phyloP scores from a whole-genome alignment of 164 flowering plant species.

The Protea cynaroides region DNA sequence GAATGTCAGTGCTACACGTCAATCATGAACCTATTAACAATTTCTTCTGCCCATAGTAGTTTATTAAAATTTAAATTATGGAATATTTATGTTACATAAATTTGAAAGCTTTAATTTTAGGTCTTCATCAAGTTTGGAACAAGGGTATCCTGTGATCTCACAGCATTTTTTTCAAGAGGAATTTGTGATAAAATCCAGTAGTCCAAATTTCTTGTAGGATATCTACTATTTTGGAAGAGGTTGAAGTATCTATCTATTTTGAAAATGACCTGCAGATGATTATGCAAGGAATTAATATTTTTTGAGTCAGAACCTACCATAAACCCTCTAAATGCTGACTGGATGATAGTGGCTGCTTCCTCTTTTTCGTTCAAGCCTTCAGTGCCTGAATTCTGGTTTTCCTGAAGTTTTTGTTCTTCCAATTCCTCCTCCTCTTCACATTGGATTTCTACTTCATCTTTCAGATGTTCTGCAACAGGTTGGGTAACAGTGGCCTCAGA shows the following conservation, averaged over 20 bases:
- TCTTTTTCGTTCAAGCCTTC: conserved; percentile 27
- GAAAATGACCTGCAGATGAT: no score
- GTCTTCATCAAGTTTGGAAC: neutral
- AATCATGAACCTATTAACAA: neutral
- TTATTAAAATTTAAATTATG: no score
- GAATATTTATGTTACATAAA: neutral
- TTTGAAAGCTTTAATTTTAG: neutral
- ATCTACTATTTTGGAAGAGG: no score
- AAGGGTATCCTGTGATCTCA: no score
- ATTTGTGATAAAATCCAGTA: no score
- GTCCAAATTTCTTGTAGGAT: no score
- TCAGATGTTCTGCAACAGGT: conserved; percentile 24
- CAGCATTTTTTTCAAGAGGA: no score
- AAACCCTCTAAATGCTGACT: conserved; percentile 61
- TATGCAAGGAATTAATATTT: neutral
- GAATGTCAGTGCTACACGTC: no score
- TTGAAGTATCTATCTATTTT: no score
- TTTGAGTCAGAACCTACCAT: conserved; percentile 31
- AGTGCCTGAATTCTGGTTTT: conserved; percentile 23
- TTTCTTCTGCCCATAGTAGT: neutral
- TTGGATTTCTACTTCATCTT: conserved; percentile 12
- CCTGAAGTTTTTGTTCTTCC: conserved; percentile 9
- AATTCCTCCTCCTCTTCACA: conserved; percentile 13
- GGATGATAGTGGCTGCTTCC: conserved; percentile 60
- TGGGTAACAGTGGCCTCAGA: conserved; percentile 65